phyloP scores from a whole-genome alignment of 1,284 basidiomycete species.

The Apiotrichum sp. region DNA sequence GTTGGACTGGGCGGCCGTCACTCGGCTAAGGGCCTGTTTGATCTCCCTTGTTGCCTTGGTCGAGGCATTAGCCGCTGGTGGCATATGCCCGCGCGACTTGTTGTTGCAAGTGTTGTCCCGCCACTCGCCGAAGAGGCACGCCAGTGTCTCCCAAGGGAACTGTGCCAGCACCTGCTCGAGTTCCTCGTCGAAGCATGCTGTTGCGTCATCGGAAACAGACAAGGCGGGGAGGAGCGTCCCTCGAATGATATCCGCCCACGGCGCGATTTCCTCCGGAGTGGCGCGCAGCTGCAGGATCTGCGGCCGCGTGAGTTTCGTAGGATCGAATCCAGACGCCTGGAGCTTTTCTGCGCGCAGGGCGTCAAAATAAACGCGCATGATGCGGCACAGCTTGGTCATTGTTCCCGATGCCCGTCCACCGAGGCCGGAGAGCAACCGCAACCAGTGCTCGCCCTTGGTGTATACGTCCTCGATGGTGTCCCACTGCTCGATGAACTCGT shows the following conservation, averaged over 20 bases:
- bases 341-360: constrained; percentile 24
- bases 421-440: constrained; percentile 69
- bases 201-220: constrained; percentile 67
- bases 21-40: constrained; percentile 47
- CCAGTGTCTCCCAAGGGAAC: constrained; percentile 73
- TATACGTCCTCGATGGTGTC: constrained; percentile 59
- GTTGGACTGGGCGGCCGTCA: constrained; percentile 33
- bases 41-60: constrained; percentile 48
- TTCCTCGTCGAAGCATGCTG: constrained; percentile 78
- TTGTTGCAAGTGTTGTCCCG: constrained; percentile 57
- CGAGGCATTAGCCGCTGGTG: constrained; percentile 36
- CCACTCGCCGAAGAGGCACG: constrained; percentile 94
- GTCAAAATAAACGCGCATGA: constrained; percentile 53
- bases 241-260: constrained; percentile 76
- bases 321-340: not conserved
- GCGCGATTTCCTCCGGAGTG: constrained; percentile 35
- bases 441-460: constrained; percentile 55
- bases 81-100: constrained; percentile 25
- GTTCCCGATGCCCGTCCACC: constrained; percentile 64
- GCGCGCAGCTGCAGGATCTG: constrained; percentile 30
- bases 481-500: constrained; percentile 62
- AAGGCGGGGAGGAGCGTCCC: constrained; percentile 79
- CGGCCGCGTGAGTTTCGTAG: constrained; percentile 8
- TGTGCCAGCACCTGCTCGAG: constrained; percentile 77
- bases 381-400: constrained; percentile 57